Evolutionary conservation across 495 filamentous ascomycete genomes (phyloP).

Genomic region (Annulohypoxylon moriforme): DNA sequence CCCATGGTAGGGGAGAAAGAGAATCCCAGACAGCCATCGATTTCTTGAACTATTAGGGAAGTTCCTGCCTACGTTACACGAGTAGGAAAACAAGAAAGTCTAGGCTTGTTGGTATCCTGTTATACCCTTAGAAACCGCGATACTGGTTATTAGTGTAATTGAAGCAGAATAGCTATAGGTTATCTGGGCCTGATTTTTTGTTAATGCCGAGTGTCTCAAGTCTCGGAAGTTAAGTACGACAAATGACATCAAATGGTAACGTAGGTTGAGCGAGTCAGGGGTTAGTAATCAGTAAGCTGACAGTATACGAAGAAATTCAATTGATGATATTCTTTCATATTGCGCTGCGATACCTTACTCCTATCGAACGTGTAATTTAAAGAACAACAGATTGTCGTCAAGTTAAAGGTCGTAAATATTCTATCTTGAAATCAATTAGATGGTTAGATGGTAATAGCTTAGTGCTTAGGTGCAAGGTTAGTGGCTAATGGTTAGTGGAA

Average conservation of each 20-base stretch:
- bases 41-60: neutral
- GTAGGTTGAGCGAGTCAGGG: neutral
- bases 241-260: neutral
- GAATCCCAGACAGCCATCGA: neutral
- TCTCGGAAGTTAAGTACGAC: slow-evolving; percentile 8
- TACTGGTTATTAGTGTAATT: neutral
- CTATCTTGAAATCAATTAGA: neutral
- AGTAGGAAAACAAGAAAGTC: neutral
- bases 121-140: neutral
- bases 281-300: neutral
- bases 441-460: slow-evolving; percentile 1
- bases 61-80: neutral
- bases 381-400: neutral
- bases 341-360: neutral
- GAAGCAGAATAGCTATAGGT: neutral
- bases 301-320: neutral
- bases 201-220: neutral
- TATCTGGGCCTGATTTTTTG: neutral
- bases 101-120: neutral
- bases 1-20: neutral
- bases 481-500: neutral
- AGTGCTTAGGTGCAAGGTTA: neutral
- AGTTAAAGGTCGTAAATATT: slow-evolving; percentile 1
- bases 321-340: neutral
- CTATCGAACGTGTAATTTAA: neutral